Evolutionary conservation across 164 flowering plant species (phyloP), one percentile per base, ranked within the genome.

Genomic region (Umbellularia californica): DNA sequence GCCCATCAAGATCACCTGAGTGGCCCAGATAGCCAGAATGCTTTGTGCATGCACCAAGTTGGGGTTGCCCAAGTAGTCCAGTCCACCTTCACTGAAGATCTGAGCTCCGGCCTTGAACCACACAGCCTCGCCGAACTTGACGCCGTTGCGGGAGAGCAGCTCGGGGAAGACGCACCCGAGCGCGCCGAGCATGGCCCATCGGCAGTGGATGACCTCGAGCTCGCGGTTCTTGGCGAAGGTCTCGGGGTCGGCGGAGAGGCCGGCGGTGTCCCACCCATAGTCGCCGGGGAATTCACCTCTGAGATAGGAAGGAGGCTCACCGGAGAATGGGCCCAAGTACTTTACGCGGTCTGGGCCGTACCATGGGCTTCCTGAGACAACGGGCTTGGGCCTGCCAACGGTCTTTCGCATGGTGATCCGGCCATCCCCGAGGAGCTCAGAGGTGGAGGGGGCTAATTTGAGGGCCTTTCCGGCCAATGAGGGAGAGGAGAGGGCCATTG

Each of bases 121-220:
- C n/a, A 76, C 78, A 1, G 78, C 78, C 70, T 76, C 74, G n/a
- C 78, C 78, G 69, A 76, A 76, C 62, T 76, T 76, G 58, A 76
- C 73, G 1, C 78, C 78, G 47, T 76, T 76, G 51, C 78, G 62
- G 17, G 78, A 23, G 1, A 76, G 74, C 47, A 76, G 73, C 78
- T 76, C 78, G 0, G 78, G 78, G 69, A 70, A 62, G 51, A 70
- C 78, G 27, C 78, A 76, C 5, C 78, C 78, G 2, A 76, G 78
- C 0, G 78, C 78, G 0, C 78, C 78, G 9, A 70, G 72, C 78
- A 76, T 76, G 51, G 78, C 78, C 74, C 78, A 76, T 2, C 78
- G 24, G 50, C 68, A 13, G 73, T 76, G 78, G 65, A 76, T 76
- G 23, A 76, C 74, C 50, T 76, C 78, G 0, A 76, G 78, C 78